Conservation (phyloP, 495 filamentous ascomycete genomes). For the Lasiosphaeria miniovina region DNA sequence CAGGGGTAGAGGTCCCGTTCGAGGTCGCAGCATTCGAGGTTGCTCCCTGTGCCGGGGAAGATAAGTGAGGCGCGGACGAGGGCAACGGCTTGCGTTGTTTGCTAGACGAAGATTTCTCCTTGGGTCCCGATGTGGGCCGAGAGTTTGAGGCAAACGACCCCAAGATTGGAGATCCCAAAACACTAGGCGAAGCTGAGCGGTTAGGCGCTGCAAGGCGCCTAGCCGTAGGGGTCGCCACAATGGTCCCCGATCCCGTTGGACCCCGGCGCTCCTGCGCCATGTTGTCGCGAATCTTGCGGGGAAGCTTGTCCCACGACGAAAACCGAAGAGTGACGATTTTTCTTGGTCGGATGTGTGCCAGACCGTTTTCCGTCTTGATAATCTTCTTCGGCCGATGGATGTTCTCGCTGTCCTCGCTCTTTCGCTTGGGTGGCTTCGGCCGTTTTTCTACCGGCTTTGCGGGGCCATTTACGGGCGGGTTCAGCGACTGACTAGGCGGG, state of each 20-base stretch:
- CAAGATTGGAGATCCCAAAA: background rate
- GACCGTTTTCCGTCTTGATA: slow-evolving; percentile 25
- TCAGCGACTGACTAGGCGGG: slow-evolving; percentile 7
- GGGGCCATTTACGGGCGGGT: background rate
- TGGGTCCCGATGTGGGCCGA: background rate
- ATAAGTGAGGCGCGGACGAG: slow-evolving; percentile 26
- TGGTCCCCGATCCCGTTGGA: slow-evolving; percentile 14
- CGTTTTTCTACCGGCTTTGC: slow-evolving; percentile 17
- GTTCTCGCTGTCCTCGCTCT: slow-evolving; percentile 30
- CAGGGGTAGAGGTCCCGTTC: slow-evolving; percentile 12
- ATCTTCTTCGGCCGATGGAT: slow-evolving; percentile 38
- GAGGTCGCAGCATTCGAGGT: background rate
- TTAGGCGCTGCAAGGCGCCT: slow-evolving; percentile 8
- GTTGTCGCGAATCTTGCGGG: slow-evolving; percentile 3
- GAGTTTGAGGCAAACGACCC: background rate
- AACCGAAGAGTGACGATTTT: slow-evolving; percentile 26
- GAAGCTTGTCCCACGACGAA: slow-evolving; percentile 19
- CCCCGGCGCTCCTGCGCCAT: background rate
- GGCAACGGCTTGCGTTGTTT: slow-evolving; percentile 41
- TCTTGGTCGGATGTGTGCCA: slow-evolving; percentile 16
- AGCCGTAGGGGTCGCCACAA: slow-evolving; percentile 15
- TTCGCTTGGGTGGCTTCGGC: slow-evolving; percentile 33
- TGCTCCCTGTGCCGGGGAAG: slow-evolving; percentile 13
- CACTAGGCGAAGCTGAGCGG: slow-evolving; percentile 1
- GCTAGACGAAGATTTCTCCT: slow-evolving; percentile 8